Evolutionary conservation across 2,329 filamentous ascomycete genomes (phyloP), one percentile per base, ranked within the genome.

Genomic region (Trichophyton verrucosum): DNA sequence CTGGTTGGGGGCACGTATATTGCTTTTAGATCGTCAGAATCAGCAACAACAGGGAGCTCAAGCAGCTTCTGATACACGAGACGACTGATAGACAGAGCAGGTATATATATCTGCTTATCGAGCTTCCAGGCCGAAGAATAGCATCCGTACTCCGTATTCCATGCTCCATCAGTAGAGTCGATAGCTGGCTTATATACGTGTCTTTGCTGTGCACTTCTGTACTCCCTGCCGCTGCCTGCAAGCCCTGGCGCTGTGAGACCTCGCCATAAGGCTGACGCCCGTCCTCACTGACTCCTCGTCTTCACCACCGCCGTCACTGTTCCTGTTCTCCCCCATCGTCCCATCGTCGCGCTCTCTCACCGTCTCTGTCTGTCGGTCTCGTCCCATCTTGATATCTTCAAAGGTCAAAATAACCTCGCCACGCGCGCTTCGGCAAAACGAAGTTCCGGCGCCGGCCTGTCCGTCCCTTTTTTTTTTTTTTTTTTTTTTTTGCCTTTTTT

Each of bases 341-440:
- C 6, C 40, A 8, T n/a, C 15, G n/a, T 27, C 24, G 13, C 27
- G 13, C 13, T 36, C 46, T 51, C 46, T 55, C 49, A 1, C 49
- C 27, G 3, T 55, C 51, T 51, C 20, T n/a, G 11, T 47, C 44
- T 24, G 17, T 11, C n/a, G n/a, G 13, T 24, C n/a, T 44, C 40
- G 40, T 44, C 40, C n/a, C n/a, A 15, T 17, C 40, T 9, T n/a
- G n/a, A 13, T 55, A 4, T 11, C 20, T 33, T 20, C 22, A 27
- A 27, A 55, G 51, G 51, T 55, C 20, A 27, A 55, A 55, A 55
- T 55, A 55, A 55, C 51, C 51, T 55, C 51, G 51, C 51, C 51
- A 55, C 51, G 51, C 51, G 51, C 51, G 51, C 22, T 33, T 36
- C 51, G 51, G 51, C 51, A 6, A n/a, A 55, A 55, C 51, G 3